Evolutionary conservation across 192 early-diverging fungal species (phyloP), one percentile per base, ranked within the genome.

Genomic region (Entomortierella beljakovae): DNA sequence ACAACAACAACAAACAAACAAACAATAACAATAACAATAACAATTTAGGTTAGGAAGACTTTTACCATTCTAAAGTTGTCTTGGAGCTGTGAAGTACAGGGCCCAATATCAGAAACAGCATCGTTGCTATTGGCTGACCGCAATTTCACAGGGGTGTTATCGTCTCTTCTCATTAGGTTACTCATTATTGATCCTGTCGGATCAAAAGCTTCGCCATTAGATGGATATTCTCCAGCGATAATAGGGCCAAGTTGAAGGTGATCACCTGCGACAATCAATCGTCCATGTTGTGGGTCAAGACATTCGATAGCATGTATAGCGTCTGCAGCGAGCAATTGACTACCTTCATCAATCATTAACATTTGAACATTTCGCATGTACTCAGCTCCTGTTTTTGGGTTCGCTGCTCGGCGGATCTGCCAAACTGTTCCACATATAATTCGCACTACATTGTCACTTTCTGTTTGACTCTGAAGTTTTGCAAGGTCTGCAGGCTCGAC

Each of bases 61-160:
- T 0, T 56, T 81, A 85, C 86, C 86, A 87, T 87, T 22, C 86
- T 56, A 57, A 84, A 87, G 77, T 87, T 87, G 28, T 87, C 86
- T 53, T 83, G 76, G 5, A 87, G 67, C 46, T 87, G 83, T 22
- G 81, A 74, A 5, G 86, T 87, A 61, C 72, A 72, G 7, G 86
- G 86, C 31, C 83, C 83, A 59, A 85, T 75, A 53, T 85, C 82
- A 64, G 73, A 68, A 26, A 31, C 61, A 22, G 61, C 23, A 2
- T 20, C 37, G n/a, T n/a, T n/a, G n/a, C 56, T 43, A 8, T 70
- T 56, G 8, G 53, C 61, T 68, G 67, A 79, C 20, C 70, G 55
- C 1, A 70, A 9, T n/a, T 54, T 29, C 56, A 79, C 67, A 2
- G 54, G 61, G 16, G 58, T 60, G 28, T 79, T 79, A 26, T 65